Percentiles rank a stretch among this genome's conserved stretches.
Conservation (phyloP, 306 rosid species). For the Vigna nakashimae region DNA sequence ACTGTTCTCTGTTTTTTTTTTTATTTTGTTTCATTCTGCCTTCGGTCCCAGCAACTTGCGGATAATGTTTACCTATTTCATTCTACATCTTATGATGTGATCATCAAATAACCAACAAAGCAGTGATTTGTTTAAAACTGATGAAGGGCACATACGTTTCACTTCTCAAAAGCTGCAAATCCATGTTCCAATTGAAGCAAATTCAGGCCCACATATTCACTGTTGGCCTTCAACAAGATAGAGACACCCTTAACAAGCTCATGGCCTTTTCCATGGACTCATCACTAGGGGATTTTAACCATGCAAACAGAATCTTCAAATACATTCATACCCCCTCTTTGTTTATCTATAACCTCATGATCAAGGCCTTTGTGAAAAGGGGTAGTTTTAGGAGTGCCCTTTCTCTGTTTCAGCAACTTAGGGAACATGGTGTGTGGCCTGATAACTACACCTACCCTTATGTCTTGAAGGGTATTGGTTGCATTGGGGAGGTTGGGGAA, state of each 20-base stretch:
- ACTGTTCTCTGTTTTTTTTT: not conserved
- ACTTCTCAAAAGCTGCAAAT: conserved; percentile 63
- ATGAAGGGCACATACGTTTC: conserved; percentile 45
- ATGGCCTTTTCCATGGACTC: conserved; percentile 57
- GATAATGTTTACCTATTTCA: not conserved
- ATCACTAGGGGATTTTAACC: conserved; percentile 52
- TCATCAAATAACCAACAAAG: not conserved
- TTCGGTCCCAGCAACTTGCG: not conserved
- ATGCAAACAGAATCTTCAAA: conserved; percentile 56
- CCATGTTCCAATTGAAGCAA: conserved; percentile 66
- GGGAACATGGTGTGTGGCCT: conserved; percentile 59
- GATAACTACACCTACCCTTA: conserved; percentile 81
- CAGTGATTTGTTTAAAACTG: not conserved
- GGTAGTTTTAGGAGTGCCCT: conserved; percentile 52
- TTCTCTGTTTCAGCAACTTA: conserved; percentile 55
- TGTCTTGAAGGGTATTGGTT: conserved; percentile 70
- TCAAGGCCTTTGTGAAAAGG: conserved; percentile 53
- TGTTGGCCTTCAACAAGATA: conserved; percentile 65
- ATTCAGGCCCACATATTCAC: conserved; percentile 60
- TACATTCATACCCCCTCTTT: conserved; percentile 53
- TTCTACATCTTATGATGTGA: not conserved
- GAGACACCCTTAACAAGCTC: conserved; percentile 59
- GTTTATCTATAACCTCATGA: conserved; percentile 65
- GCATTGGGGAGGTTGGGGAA: conserved; percentile 50
- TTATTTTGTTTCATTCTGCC: not conserved